Percentiles rank a stretch among this genome's conserved stretches.
Conservation (phyloP, 2,329 filamentous ascomycete species). For the Aspergillus aculeatinus region DNA sequence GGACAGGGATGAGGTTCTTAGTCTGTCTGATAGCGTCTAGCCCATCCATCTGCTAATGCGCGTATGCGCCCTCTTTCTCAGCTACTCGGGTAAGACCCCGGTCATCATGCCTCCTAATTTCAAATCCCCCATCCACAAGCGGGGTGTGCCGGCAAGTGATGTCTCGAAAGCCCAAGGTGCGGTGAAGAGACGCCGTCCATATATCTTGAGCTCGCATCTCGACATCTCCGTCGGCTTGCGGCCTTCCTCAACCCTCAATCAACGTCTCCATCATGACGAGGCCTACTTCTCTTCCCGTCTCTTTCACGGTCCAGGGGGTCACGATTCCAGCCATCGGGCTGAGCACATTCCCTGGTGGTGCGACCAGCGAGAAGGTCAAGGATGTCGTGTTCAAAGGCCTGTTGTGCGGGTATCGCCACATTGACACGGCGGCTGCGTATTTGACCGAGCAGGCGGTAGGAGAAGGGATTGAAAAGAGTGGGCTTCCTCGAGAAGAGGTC, state of each 20-base stretch:
- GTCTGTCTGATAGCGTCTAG: no score
- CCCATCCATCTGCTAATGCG: no score
- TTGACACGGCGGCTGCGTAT: conserved; percentile 3
- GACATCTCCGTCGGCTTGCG: background rate
- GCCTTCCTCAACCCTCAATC: background rate
- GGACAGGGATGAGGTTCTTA: no score
- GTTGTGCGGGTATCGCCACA: conserved; percentile 3
- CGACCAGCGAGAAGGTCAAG: background rate
- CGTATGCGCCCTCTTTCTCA: no score
- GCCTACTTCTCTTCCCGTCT: background rate
- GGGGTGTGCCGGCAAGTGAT: no score
- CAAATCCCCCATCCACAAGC: no score
- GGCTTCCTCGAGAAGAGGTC: background rate
- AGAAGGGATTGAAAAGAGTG: background rate
- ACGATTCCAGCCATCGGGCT: background rate
- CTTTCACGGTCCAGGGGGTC: background rate
- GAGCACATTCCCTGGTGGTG: background rate
- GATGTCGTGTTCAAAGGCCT: background rate
- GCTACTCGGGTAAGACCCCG: no score
- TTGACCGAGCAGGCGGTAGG: background rate
- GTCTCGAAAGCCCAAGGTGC: no score
- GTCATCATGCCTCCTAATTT: no score
- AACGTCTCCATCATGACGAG: background rate
- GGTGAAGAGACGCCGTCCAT: no score
- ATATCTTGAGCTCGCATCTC: no score